phyloP scores from a whole-genome alignment of 1,284 basidiomycete genomes.

The Lentinus polychrous region DNA sequence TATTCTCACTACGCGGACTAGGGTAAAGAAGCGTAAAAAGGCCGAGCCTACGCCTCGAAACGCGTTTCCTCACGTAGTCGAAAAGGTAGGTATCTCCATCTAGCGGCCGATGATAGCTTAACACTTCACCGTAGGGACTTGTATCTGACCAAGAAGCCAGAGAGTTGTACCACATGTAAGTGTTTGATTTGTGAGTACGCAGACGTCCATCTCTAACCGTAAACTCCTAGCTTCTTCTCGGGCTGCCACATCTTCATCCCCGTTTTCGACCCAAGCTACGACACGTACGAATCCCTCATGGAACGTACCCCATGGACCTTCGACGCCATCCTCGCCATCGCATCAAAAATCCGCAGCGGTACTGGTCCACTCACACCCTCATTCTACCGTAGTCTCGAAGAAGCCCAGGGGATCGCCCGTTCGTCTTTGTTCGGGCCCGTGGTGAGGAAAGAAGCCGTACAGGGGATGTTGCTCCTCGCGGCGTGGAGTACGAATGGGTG shows the following conservation, averaged over 20 bases:
- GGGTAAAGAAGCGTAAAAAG: constrained; percentile 82
- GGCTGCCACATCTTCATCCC: constrained; percentile 95
- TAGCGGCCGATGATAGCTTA: background rate
- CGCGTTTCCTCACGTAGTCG: constrained; percentile 77
- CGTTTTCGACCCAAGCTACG: constrained; percentile 83
- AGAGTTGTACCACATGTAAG: constrained; percentile 77
- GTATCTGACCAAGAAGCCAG: constrained; percentile 72
- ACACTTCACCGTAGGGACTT: constrained; percentile 46
- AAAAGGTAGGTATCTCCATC: constrained; percentile 46
- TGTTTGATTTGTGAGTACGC: background rate
- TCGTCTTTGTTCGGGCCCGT: constrained; percentile 89
- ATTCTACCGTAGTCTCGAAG: constrained; percentile 87
- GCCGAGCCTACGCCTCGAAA: constrained; percentile 83
- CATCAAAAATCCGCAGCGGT: constrained; percentile 85
- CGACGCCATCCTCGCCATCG: constrained; percentile 85
- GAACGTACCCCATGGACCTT: constrained; percentile 92
- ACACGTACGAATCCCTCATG: constrained; percentile 85
- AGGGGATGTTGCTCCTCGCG: constrained; percentile 88
- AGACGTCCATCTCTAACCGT: constrained; percentile 13
- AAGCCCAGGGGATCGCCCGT: constrained; percentile 90
- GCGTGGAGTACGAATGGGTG: constrained; percentile 94
- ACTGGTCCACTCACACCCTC: constrained; percentile 78
- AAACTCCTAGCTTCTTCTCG: constrained; percentile 75
- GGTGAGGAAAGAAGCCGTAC: constrained; percentile 89
- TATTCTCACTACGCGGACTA: constrained; percentile 20